Conservation (phyloP, 23 red algal species). For the Gracilaria domingensis region DNA sequence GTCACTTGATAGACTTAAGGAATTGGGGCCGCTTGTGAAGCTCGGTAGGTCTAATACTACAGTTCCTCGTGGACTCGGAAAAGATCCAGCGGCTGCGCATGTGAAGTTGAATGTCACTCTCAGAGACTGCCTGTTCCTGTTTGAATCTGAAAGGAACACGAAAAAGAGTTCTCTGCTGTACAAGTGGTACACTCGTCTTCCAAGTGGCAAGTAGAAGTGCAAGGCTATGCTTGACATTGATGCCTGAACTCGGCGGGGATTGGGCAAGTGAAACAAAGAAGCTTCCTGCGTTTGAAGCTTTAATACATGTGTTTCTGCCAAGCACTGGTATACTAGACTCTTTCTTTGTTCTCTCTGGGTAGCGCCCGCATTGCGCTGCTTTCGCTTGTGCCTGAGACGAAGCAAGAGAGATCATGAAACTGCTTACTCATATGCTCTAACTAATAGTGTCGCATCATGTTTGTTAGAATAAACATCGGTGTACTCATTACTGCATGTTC, state of each 20-base stretch:
- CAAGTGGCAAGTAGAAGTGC: not conserved
- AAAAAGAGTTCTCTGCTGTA: constrained; percentile 66
- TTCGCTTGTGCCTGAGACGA: too few species aligned
- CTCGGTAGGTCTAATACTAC: constrained; percentile 15
- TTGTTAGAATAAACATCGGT: too few species aligned
- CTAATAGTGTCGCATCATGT: too few species aligned
- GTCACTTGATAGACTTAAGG: constrained; percentile 36
- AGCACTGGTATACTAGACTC: too few species aligned
- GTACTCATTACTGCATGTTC: too few species aligned
- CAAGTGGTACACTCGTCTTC: constrained; percentile 61
- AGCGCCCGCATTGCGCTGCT: too few species aligned
- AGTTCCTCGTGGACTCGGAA: constrained; percentile 11
- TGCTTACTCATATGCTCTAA: too few species aligned
- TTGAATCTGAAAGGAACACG: constrained; percentile 49
- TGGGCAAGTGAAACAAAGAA: not conserved
- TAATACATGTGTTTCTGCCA: not conserved
- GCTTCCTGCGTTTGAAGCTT: too few species aligned
- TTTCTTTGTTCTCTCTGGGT: too few species aligned
- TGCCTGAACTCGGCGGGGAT: too few species aligned
- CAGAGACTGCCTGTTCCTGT: constrained; percentile 56
- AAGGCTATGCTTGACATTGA: not conserved
- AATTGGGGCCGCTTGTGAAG: not conserved
- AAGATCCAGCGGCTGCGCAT: not conserved
- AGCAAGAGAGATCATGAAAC: too few species aligned
- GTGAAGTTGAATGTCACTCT: constrained; percentile 44